These are phyloP conservation scores for Suhomyces guaymorum DNA, from an alignment of 1,139 yeast species.

Conservation along the genomic window DNA sequence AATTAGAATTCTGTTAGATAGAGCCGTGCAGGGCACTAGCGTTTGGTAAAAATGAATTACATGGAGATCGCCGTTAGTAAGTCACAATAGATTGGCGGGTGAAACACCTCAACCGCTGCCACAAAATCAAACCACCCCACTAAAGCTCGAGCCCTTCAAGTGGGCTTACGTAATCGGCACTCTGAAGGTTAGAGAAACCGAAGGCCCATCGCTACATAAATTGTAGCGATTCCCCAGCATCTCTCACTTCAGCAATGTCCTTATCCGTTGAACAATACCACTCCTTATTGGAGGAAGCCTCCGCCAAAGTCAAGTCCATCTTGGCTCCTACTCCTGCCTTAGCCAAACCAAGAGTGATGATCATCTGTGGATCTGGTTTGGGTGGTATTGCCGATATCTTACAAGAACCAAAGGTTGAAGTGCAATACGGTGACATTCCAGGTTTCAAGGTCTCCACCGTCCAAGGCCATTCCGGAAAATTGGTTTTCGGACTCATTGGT, in stretches of 20 bases:
- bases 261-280: slow-evolving; percentile 21
- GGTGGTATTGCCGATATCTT: slow-evolving; percentile 76
- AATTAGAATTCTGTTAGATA: slow-evolving; percentile 12
- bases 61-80: neutral
- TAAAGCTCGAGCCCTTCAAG: too few species aligned
- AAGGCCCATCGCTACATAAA: slow-evolving; percentile 1
- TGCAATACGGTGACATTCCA: slow-evolving; percentile 72
- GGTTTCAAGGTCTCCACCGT: slow-evolving; percentile 83
- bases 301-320: slow-evolving; percentile 17
- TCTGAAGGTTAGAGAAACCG: neutral
- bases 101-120: neutral
- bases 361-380: slow-evolving; percentile 93
- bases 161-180: slow-evolving; percentile 4
- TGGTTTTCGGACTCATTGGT: slow-evolving; percentile 79
- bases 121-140: neutral
- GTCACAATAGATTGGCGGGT: neutral
- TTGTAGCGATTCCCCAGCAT: slow-evolving; percentile 9
- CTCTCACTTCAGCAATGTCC: slow-evolving; percentile 5
- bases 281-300: slow-evolving; percentile 24
- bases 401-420: slow-evolving; percentile 43
- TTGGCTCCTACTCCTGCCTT: slow-evolving; percentile 22
- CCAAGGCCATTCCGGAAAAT: slow-evolving; percentile 83
- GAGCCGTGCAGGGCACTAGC: slow-evolving; percentile 7
- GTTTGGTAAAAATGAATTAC: neutral
- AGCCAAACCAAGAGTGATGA: slow-evolving; percentile 59